Evolutionary conservation across 345 rosid genomes (phyloP).

Genomic region (Camelina sativa): DNA sequence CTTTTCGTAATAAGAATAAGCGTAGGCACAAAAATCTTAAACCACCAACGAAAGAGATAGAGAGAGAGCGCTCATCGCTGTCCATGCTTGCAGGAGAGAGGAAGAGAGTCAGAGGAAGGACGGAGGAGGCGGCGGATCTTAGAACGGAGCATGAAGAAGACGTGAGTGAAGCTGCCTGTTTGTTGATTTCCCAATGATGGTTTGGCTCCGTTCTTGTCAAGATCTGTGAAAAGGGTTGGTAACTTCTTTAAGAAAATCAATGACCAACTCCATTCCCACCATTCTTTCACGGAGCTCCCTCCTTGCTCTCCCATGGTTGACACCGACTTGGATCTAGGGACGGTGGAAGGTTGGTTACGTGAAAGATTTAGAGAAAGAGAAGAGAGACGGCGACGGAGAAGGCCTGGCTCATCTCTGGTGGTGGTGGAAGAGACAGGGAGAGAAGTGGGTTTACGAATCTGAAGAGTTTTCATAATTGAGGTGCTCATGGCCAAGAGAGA

Average conservation of each 20-base stretch:
- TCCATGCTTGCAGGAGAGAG: conserved; percentile 30
- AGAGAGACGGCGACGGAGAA: conserved; percentile 71
- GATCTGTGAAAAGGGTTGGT: conserved; percentile 72
- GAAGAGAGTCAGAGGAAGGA: conserved; percentile 48
- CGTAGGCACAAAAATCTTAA: no score
- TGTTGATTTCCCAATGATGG: conserved; percentile 45
- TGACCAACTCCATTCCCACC: conserved; percentile 88
- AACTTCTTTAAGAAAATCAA: conserved; percentile 66
- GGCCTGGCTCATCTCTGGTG: conserved; percentile 27
- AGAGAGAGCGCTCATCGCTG: conserved; percentile 14
- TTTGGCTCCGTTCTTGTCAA: conserved; percentile 66
- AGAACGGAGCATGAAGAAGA: conserved; percentile 61
- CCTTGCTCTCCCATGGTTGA: conserved; percentile 59
- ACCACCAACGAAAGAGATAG: no score
- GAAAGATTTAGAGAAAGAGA: conserved; percentile 58
- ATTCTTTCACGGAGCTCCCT: conserved; percentile 59
- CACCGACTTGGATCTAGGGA: conserved; percentile 62
- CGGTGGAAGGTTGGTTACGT: conserved; percentile 45
- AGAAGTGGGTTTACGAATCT: conserved; percentile 45
- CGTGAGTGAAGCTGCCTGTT: conserved; percentile 68
- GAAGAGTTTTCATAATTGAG: conserved; percentile 60
- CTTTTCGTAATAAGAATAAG: no score
- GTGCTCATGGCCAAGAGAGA: conserved; percentile 13
- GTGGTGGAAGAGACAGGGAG: conserved; percentile 59
- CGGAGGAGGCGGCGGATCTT: conserved; percentile 56